Evolutionary conservation across 768 basidiomycete genomes (phyloP).

Genomic region (Paxillus involutus): DNA sequence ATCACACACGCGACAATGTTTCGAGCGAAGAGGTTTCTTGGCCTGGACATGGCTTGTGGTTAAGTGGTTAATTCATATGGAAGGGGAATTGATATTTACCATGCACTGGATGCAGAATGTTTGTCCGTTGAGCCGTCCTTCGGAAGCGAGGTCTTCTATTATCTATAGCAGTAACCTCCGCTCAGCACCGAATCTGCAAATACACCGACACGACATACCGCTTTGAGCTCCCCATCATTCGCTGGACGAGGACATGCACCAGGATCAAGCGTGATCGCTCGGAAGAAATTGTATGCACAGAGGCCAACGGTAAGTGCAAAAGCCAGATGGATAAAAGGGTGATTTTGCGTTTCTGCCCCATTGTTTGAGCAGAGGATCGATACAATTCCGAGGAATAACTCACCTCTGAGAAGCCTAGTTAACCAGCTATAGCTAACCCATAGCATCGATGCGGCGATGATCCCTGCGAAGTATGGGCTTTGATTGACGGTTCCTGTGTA

Average conservation of each 20-base stretch:
- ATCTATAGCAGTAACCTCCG: conserved; percentile 45
- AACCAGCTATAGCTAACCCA: conserved; percentile 89
- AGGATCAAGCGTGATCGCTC: conserved; percentile 84
- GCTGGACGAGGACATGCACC: conserved; percentile 81
- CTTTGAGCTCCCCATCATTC: conserved; percentile 84
- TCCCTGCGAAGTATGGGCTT: conserved; percentile 91
- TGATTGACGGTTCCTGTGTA: conserved; percentile 82
- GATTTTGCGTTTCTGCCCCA: conserved; percentile 67
- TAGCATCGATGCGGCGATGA: conserved; percentile 80
- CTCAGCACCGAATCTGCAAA: not conserved
- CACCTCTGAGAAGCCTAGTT: conserved; percentile 72
- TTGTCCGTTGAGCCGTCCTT: conserved; percentile 89
- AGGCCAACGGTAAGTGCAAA: conserved; percentile 70
- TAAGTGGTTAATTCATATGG: not conserved
- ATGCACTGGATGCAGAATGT: conserved; percentile 97
- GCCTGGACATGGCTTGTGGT: conserved; percentile 42
- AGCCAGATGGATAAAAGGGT: conserved; percentile 71
- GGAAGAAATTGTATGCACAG: conserved; percentile 89
- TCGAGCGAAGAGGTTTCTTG: conserved; percentile 88
- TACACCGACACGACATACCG: conserved; percentile 47
- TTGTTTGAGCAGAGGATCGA: not conserved
- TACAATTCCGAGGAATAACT: conserved; percentile 18
- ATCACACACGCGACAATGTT: conserved; percentile 92
- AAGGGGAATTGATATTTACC: conserved; percentile 42
- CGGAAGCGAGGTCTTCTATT: conserved; percentile 87